Evolutionary conservation across 2,329 filamentous ascomycete species (phyloP), one percentile per base, ranked within the genome.

Genomic region (Ophiostoma ips): DNA sequence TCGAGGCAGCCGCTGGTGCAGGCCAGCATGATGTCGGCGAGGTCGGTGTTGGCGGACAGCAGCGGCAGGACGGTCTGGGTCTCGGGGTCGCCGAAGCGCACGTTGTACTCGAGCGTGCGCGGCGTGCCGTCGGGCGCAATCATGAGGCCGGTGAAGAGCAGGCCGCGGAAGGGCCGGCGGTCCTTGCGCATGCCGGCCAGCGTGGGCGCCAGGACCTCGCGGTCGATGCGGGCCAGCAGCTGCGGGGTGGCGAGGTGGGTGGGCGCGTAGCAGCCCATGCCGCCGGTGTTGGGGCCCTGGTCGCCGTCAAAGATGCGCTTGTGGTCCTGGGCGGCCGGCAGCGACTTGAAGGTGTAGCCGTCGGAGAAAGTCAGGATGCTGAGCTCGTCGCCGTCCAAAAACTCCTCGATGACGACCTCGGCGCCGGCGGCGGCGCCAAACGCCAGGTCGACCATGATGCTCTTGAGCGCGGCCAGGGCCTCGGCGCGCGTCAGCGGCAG

Each of bases 211-310:
- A 96, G 76, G 50, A 95, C 83, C 33, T 84, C 84, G 50, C 74
- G 73, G 62, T 95, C 83, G 54, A 98, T 80, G 53, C 81, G 74
- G 16, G 82, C 82, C 16, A 92, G 75, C n/a, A 94, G 72, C 54
- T 83, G 78, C 48, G 80, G 76, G 0, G 83, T 84, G 30, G 83
- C 81, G 59, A 89, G 82, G 55, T 79, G 84, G 1, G 89, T 94
- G n/a, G 86, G 86, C 15, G 89, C 88, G 66, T 96, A 96, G 63
- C 88, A 95, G 48, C 92, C 92, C 92, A 96, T 96, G 37, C 92
- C 92, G 53, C 90, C 92, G 2, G 92, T 96, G 68, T 96, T 96
- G 35, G 88, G 86, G 1, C 92, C 92, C 46, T 78, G 75, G 62
- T 96, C 90, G 50, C 85, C 87, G 60, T 98, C 92, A 49, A 84